Base-by-base conservation (phyloP, 805 yeast genomes). In the Kluyveromyces siamensis region DNA sequence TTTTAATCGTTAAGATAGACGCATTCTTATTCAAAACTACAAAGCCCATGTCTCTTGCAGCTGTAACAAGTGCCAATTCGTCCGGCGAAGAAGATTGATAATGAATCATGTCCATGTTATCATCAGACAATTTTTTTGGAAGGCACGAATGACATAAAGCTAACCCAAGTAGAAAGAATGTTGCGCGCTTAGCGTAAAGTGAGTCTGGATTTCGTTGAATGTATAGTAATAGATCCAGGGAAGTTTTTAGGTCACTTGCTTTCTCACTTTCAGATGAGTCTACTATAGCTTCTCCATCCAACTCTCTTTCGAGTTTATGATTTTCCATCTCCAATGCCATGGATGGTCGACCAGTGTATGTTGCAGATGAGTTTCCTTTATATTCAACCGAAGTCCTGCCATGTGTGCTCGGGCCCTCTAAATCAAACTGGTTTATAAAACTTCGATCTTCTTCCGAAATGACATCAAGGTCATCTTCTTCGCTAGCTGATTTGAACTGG, bases 51-150 rank as follows among this genome's bases (percentile, higher is more conserved):
- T 93, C 99, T 55, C 96, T 75, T 0, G 99, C 99, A 1, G 98
- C 99, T 42, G 84, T 80, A 2, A 93, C 91, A 30, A 93, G 70
- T 0, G 99, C 99, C 45, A 90, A 68, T 63, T 93, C 99, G 67
- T 93, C 99, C 0, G 99, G 99, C 0, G 97, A 90, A 0, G 98
- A 81, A 0, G 98, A 87, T 62, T 91, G 97, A 58, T 93, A 93
- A 49, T 80, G 82, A 21, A 89, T 77, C 19, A 73, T 70, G 19
- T 73, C 80, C 40, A 71, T 76, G 2, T 58, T 65, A 18, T 58
- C 58, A 21, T 50, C 38, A 18, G 40, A 50, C 0, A 62, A 56
- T 40, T 68, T 74, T 53, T 83, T 83, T 1, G 98, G 98, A 44
- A 87, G 69, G 62, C 98, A 91, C 0, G 93, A 77, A 61, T 90